phyloP scores from a whole-genome alignment of 768 basidiomycete species.

The Boletus rubroflammeus region DNA sequence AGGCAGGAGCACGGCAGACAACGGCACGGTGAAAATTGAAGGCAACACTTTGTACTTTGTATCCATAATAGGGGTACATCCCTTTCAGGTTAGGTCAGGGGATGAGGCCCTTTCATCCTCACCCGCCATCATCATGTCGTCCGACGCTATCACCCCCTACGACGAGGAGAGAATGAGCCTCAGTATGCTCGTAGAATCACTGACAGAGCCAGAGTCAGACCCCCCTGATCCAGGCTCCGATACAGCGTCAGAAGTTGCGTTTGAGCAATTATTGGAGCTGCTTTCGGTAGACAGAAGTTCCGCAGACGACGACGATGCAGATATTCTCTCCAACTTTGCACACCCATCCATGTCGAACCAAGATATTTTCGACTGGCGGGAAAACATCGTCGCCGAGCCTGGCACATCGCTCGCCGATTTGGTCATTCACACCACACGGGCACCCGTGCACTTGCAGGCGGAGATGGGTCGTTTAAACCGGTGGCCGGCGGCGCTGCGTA shows the following conservation, averaged over 20 bases:
- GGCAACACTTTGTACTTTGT: not conserved
- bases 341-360: not conserved
- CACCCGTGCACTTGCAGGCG: not conserved
- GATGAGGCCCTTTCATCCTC: not conserved
- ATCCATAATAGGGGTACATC: slow-evolving; percentile 2
- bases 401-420: not conserved
- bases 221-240: not conserved
- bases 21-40: slow-evolving; percentile 56
- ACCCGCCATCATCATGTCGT: not conserved
- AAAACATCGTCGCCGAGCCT: not conserved
- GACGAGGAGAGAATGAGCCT: not conserved
- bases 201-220: not conserved
- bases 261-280: not conserved
- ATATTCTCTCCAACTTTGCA: not conserved
- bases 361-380: not conserved
- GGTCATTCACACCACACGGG: not conserved
- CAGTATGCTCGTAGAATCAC: not conserved
- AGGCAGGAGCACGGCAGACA: slow-evolving; percentile 56
- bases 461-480: not conserved
- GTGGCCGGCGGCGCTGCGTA: not conserved
- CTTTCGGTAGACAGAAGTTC: not conserved
- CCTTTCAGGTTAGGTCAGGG: not conserved
- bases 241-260: not conserved
- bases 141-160: not conserved
- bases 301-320: not conserved